Base-by-base conservation (phyloP, 768 basidiomycete species). In the Xerocomellus intermedius region DNA sequence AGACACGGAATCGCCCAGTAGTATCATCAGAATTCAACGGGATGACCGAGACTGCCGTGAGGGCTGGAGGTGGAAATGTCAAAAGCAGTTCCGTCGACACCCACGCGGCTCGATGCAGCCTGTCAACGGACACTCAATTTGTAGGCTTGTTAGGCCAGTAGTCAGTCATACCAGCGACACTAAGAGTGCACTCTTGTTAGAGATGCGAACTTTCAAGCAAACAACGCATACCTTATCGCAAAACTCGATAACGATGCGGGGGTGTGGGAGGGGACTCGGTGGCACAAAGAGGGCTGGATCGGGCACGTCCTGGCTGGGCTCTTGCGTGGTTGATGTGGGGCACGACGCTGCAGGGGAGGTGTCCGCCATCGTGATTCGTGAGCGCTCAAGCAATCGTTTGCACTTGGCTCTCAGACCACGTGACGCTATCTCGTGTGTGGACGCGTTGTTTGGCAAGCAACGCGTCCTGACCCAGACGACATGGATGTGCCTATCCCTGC, bases 101-200 rank as follows among this genome's bases (percentile, higher is more conserved):
- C 95, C 95, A 98, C 12, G 84, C 85, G 32, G 95, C 94, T 63
- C 94, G 82, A 62, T 95, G 94, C 37, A 94, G 79, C 94, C 94
- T 95, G 48, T 41, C 42, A 43, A 46, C 14, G 17, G 10, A 42
- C 12, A 21, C 47, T 56, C 12, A 59, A 42, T 41, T 22, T 4
- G 22, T 1, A 22, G 12, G 30, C 24, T 36, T 48, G 17, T 55
- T 41, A 43, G 17, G 10, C 10, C 8, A 38, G 16, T 42, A 46
- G 26, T 30, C 21, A 50, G n/a, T 54, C 81, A 67, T 67, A 91
- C 91, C 91, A 94, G 70, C 89, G 86, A 70, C 92, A 93, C 87
- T 91, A 57, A 42, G 57, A 21, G 12, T 32, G 42, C 36, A 8
- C 33, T 48, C 44, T 17, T 35, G 50, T 62, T 7, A 67, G 54